Base-by-base conservation (phyloP, 805 yeast genomes). In the Isabelozyma pseudorhagii region DNA sequence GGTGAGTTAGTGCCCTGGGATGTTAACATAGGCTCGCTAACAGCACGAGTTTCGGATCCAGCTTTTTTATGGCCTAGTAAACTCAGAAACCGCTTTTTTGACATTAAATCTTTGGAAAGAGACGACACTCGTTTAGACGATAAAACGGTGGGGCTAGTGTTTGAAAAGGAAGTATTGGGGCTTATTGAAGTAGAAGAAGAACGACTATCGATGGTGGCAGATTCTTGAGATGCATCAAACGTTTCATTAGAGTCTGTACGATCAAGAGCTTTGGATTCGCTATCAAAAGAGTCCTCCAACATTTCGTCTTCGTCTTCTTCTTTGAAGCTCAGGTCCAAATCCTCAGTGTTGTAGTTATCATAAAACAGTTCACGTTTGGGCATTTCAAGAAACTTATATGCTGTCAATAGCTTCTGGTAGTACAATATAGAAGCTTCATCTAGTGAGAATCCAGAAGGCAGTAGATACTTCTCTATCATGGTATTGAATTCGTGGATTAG, bases 401-500 rank as follows among this genome's bases (percentile, higher is more conserved):
- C 77, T 5, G 34, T 36, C n/a, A 70, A 60, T 8, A 69, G 49
- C 48, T 63, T 65, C 40, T 68, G 68, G 44, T 67, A 67, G 51
- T 68, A 65, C 8, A 50, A 38, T 28, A 73, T 51, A 2, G 62
- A 50, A 5, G 56, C 55, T 29, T 66, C 72, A 40, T 71, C 72
- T 4, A 48, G 31, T 31, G 44, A 36, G 25, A 9, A 14, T 11
- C 17, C 28, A 8, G 25, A 5, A 18, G 44, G 28, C 25, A 14
- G 25, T 8, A 31, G 40, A 40, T 66, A 66, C 8, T 47, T 50
- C 8, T 55, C 64, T 6, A 73, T 57, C 62, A 71, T 58, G 13
- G 56, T 29, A 53, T 69, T 69, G 31, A 71, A 59, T 40, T 72
- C 77, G 18, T 51, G 52, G 41, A 74, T 54, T 45, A 73, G 50